Evolutionary conservation across 305 asterid species (phyloP).

Genomic region (Ajuga reptans): DNA sequence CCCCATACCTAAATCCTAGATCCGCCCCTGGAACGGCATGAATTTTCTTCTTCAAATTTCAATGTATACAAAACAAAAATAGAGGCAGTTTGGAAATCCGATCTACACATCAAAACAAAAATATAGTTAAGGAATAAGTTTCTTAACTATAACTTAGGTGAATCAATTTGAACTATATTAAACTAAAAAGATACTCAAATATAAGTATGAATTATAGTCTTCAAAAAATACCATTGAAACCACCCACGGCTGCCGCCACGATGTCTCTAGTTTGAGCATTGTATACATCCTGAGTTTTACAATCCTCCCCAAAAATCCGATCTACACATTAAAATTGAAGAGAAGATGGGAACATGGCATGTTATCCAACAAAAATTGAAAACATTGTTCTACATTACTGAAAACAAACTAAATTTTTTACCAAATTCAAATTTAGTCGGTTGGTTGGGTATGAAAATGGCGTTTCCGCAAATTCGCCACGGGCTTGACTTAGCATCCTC

Average conservation of each 20-base stretch:
- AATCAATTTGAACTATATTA: background rate
- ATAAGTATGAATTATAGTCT: too few species aligned
- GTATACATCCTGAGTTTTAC: conserved; percentile 60
- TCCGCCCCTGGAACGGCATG: background rate
- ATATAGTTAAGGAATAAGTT: background rate
- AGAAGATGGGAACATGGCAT: background rate
- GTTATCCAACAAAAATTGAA: background rate
- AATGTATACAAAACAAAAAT: background rate
- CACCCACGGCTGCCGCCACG: conserved; percentile 66
- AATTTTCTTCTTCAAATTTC: background rate
- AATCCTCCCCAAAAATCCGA: conserved; percentile 55
- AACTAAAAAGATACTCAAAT: background rate
- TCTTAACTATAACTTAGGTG: background rate
- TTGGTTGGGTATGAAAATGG: conserved; percentile 58
- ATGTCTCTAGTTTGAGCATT: conserved; percentile 53
- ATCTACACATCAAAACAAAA: too few species aligned
- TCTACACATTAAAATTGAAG: conserved; percentile 29
- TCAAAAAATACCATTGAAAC: conserved; percentile 62
- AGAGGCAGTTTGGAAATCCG: background rate
- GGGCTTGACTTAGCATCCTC: conserved; percentile 76
- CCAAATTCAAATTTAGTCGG: conserved; percentile 75
- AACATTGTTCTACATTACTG: background rate
- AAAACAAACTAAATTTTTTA: conserved; percentile 5
- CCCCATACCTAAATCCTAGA: too few species aligned
- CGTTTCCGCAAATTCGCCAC: conserved; percentile 63